Evolutionary conservation across 495 filamentous ascomycete species (phyloP).

Genomic region (Penicillium turbatum): DNA sequence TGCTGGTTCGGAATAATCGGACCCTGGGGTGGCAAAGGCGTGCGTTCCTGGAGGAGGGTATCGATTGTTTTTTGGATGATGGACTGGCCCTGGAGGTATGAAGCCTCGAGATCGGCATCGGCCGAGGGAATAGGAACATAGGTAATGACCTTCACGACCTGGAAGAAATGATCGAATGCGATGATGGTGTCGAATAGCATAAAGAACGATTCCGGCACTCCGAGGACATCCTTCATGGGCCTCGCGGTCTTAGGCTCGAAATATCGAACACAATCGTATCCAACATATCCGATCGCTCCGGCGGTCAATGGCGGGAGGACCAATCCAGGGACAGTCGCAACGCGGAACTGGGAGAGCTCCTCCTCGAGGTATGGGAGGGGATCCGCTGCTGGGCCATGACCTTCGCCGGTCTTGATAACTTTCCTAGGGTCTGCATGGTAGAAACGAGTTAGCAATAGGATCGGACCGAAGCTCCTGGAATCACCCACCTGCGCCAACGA

Average conservation of each 20-base stretch:
- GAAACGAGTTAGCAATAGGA: slow-evolving; percentile 5
- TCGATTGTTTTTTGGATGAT: slow-evolving; percentile 62
- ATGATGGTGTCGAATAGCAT: slow-evolving; percentile 97
- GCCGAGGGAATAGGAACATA: slow-evolving; percentile 60
- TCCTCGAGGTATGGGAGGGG: slow-evolving; percentile 76
- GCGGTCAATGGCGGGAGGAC: slow-evolving; percentile 79
- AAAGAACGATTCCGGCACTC: slow-evolving; percentile 89
- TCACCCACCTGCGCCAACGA: slow-evolving; percentile 75
- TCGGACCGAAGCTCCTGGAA: slow-evolving; percentile 5
- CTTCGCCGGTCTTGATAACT: slow-evolving; percentile 79
- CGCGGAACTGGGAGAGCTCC: slow-evolving; percentile 70
- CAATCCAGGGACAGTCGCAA: slow-evolving; percentile 74
- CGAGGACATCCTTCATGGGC: slow-evolving; percentile 78
- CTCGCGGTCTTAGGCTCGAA: slow-evolving; percentile 92
- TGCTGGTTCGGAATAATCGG: slow-evolving; percentile 67
- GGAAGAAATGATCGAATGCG: slow-evolving; percentile 92
- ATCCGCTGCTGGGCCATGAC: slow-evolving; percentile 77
- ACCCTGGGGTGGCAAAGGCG: slow-evolving; percentile 70
- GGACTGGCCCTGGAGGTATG: slow-evolving; percentile 61
- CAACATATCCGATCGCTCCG: slow-evolving; percentile 92
- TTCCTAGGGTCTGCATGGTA: slow-evolving; percentile 65
- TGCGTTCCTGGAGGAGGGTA: slow-evolving; percentile 64
- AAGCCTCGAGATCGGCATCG: slow-evolving; percentile 47
- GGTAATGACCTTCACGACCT: slow-evolving; percentile 85
- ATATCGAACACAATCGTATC: slow-evolving; percentile 95